These are phyloP conservation scores for Colletotrichum plurivorum DNA, from an alignment of 2,329 filamentous ascomycete genomes.

Conservation along the genomic window DNA sequence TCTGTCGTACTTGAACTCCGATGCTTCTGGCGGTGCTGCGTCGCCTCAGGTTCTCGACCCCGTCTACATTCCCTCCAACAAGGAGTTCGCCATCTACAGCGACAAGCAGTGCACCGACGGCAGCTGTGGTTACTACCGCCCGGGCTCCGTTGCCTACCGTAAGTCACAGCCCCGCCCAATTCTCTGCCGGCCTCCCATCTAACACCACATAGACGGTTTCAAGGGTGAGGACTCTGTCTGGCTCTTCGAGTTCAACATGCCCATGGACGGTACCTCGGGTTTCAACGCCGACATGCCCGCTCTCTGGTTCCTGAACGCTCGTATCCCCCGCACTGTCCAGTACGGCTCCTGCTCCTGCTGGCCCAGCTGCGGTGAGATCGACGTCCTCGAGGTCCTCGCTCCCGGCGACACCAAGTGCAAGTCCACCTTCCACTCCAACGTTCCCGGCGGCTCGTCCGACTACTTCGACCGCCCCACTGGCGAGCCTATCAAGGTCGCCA, in stretches of 20 bases:
- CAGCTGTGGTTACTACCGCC: constrained; percentile 61
- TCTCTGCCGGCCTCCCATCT: background rate
- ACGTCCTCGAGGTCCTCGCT: constrained; percentile 80
- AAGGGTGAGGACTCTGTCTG: constrained; percentile 74
- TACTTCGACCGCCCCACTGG: constrained; percentile 78
- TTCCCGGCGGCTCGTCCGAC: constrained; percentile 76
- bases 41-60: constrained; percentile 57
- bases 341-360: constrained; percentile 83
- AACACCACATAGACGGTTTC: constrained; percentile 72
- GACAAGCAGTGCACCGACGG: constrained; percentile 56
- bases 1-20: constrained; percentile 60
- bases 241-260: constrained; percentile 82
- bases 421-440: constrained; percentile 77
- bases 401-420: constrained; percentile 76
- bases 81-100: constrained; percentile 63
- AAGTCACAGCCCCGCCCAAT: constrained; percentile 33
- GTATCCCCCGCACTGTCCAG: constrained; percentile 78
- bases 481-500: constrained; percentile 73
- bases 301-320: constrained; percentile 82
- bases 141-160: constrained; percentile 61
- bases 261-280: constrained; percentile 66
- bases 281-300: constrained; percentile 78
- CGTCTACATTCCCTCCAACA: constrained; percentile 56
- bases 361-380: constrained; percentile 81
- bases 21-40: constrained; percentile 55